A percentile compares a stretch with the other conserved stretches of the same genome.
Evolutionary conservation across 1,284 basidiomycete genomes (phyloP).

Genomic region (Cystobasidium slooffiae): DNA sequence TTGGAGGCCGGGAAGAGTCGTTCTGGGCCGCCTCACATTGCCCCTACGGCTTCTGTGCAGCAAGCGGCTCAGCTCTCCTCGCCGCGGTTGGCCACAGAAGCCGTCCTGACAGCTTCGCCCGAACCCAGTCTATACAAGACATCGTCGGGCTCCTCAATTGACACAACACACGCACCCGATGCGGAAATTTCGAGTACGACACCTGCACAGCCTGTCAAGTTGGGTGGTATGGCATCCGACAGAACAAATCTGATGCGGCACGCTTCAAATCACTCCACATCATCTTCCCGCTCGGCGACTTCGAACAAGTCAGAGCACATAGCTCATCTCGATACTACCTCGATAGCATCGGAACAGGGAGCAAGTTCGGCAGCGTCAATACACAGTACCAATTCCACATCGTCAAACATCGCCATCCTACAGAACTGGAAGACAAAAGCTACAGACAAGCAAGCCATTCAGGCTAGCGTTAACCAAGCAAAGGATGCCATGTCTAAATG

Average conservation of each 20-base stretch:
- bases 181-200: neutral
- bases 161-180: conserved; percentile 1
- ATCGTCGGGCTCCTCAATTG: conserved; percentile 14
- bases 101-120: conserved; percentile 1
- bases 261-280: conserved; percentile 19
- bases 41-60: neutral
- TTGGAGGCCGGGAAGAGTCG: no score
- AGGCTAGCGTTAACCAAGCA: conserved; percentile 64
- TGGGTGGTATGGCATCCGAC: neutral
- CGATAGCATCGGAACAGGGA: neutral
- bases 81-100: neutral
- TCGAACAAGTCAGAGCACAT: conserved; percentile 1
- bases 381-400: conserved; percentile 16
- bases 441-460: conserved; percentile 71
- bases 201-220: neutral
- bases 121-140: conserved; percentile 18
- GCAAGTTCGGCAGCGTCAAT: conserved; percentile 7
- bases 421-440: conserved; percentile 65
- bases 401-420: conserved; percentile 55
- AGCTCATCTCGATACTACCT: no score
- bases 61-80: neutral
- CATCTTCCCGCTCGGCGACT: conserved; percentile 26
- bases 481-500: conserved; percentile 85
- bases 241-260: neutral
- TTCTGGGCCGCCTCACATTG: no score